phyloP scores from a whole-genome alignment of 495 filamentous ascomycete genomes.

The Annulohypoxylon bovei region DNA sequence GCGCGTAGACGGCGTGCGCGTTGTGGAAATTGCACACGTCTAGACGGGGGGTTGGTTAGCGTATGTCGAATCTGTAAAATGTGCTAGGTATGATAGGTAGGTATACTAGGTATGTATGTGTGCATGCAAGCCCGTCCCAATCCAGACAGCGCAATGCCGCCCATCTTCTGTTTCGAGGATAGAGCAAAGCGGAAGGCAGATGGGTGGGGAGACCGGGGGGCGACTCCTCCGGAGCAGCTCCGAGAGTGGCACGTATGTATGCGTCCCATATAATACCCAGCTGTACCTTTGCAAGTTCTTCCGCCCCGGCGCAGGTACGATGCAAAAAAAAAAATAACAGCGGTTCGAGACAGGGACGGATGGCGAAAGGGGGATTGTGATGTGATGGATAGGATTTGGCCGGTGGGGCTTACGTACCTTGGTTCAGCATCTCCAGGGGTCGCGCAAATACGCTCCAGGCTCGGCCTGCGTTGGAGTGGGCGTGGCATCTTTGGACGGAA shows the following conservation, averaged over 20 bases:
- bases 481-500: constrained; percentile 54
- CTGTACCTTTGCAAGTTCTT: neutral
- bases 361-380: neutral
- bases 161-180: neutral
- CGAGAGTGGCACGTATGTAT: neutral
- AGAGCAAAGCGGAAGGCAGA: neutral
- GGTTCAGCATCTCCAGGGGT: constrained; percentile 66
- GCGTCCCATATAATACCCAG: neutral
- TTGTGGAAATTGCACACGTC: constrained; percentile 66
- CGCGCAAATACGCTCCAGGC: constrained; percentile 64
- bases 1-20: constrained; percentile 60
- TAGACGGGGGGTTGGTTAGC: constrained; percentile 2
- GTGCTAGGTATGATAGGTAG: neutral
- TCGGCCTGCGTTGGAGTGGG: constrained; percentile 62
- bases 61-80: neutral
- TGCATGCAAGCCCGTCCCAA: neutral
- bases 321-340: neutral
- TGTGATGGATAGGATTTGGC: constrained; percentile 1
- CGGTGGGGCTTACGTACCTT: constrained; percentile 41
- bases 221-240: constrained; percentile 32
- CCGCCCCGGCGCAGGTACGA: constrained; percentile 12
- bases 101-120: neutral
- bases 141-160: neutral
- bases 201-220: constrained; percentile 9
- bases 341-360: constrained; percentile 1